Conservation (phyloP, 75 land plant species). For the Selaginella tamariscina region DNA sequence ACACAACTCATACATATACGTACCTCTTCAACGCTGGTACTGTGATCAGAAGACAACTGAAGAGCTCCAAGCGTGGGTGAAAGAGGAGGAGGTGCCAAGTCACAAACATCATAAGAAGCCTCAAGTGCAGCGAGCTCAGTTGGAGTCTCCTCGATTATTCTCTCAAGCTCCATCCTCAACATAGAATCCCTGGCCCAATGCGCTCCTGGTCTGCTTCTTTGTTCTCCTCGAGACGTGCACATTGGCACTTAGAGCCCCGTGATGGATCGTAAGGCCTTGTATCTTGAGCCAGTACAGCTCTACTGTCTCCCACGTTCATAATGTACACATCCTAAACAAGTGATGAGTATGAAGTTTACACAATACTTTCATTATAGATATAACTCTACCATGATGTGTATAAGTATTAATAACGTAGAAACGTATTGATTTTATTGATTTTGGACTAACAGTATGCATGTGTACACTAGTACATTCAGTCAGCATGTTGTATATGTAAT, state of each 20-base stretch:
- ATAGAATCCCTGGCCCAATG: conserved; percentile 8
- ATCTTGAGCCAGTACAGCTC: neutral
- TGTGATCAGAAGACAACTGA: conserved; percentile 5
- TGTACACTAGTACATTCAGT: too few species aligned
- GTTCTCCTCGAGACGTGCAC: neutral
- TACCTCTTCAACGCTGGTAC: conserved; percentile 3
- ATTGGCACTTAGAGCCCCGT: neutral
- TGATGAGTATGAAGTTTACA: too few species aligned
- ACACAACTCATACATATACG: too few species aligned
- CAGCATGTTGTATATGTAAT: too few species aligned
- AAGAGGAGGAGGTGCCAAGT: neutral
- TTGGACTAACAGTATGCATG: too few species aligned
- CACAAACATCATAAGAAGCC: neutral
- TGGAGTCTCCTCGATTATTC: conserved; percentile 11
- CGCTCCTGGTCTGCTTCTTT: neutral
- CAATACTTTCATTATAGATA: too few species aligned
- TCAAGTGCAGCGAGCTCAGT: conserved; percentile 4
- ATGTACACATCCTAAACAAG: conserved; percentile 13
- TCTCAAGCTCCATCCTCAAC: conserved; percentile 9
- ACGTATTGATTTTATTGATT: too few species aligned
- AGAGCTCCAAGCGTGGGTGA: neutral
- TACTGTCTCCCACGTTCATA: conserved; percentile 8
- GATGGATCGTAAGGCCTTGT: conserved; percentile 6
- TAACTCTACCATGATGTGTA: too few species aligned
- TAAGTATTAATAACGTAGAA: too few species aligned